Evolutionary conservation across 164 flowering plant species (phyloP), one percentile per base, ranked within the genome.

Genomic region (Piper longum): DNA sequence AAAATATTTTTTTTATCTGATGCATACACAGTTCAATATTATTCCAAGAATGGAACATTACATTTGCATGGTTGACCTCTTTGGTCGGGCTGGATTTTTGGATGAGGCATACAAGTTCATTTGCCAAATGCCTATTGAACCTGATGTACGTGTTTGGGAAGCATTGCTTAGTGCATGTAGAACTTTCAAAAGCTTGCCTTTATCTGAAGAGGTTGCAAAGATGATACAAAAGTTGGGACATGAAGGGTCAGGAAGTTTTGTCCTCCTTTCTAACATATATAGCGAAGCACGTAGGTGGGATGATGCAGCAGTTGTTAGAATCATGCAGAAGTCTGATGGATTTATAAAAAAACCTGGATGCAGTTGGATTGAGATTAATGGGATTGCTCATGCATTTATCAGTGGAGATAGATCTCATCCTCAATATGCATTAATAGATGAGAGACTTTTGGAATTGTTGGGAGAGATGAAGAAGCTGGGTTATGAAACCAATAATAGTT

Each of bases 91-190:
- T 39, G 90, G 90, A 13, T 70, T 69, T 62, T 43, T 85, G 48
- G 67, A 77, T 43, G 84, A 87, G 65, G 89, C 89, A n/a, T 44
- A 63, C 60, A 55, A 71, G 48, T 72, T 83, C 65, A 79, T 85
- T 26, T 62, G 41, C 48, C 48, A 44, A 5, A 44, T 44, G 48
- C 48, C 43, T 14, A 73, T 83, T 59, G 74, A 75, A 52, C 85
- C 93, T 41, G 81, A 83, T 75, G 77, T 44, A 44, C 48, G 11
- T 44, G 48, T 44, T 81, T 87, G 86, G 89, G 73, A 78, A 62
- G 77, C 87, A 16, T 68, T 87, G 59, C 88, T 87, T 64, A 74
- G 80, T 68, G 85, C 88, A 16, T 85, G 88, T 66, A 75, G 82
- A 69, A 67, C 73, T 58, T 78, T 82, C 71, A 71, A 69, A 54